Evolutionary conservation across 2,329 filamentous ascomycete species (phyloP).

Genomic region (Amauroascus verrucosus): DNA sequence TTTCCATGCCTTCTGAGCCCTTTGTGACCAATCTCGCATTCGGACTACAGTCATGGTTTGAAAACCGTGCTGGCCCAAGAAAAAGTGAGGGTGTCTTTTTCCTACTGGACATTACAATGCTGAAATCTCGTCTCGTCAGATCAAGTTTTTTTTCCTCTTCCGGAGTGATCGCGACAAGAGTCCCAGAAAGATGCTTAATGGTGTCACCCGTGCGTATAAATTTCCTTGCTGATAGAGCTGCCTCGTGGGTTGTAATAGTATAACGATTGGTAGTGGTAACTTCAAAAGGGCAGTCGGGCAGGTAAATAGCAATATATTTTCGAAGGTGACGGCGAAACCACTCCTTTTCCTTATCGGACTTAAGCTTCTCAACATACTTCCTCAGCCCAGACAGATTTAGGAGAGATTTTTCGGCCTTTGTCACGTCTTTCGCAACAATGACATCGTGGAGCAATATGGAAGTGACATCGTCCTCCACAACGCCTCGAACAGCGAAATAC

Average conservation of each 20-base stretch:
- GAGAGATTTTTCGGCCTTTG: constrained; percentile 60
- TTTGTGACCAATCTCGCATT: constrained; percentile 81
- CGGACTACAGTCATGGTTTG: constrained; percentile 91
- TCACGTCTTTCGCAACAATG: constrained; percentile 62
- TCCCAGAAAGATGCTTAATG: constrained; percentile 83
- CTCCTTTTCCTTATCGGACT: constrained; percentile 67
- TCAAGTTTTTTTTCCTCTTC: constrained; percentile 81
- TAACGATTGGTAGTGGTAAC: constrained; percentile 91
- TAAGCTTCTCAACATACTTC: constrained; percentile 58
- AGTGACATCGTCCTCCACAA: constrained; percentile 56
- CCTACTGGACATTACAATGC: constrained; percentile 86
- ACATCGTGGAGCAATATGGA: constrained; percentile 54
- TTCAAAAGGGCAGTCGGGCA: constrained; percentile 89
- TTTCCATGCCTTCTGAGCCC: constrained; percentile 78
- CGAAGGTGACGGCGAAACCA: constrained; percentile 78
- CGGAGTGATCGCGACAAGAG: constrained; percentile 82
- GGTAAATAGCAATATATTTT: constrained; percentile 85
- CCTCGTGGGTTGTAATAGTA: constrained; percentile 82
- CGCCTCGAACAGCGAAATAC: constrained; percentile 72
- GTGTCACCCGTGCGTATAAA: constrained; percentile 71
- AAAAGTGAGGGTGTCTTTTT: constrained; percentile 87
- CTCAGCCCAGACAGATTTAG: constrained; percentile 62
- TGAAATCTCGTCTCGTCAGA: constrained; percentile 81
- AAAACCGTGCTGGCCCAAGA: constrained; percentile 87
- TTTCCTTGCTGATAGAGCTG: constrained; percentile 70